A percentile compares a stretch with the other conserved stretches of the same genome.
These are phyloP conservation scores for Colletotrichum lentis DNA, from an alignment of 2,329 filamentous ascomycete species.

Conservation along the genomic window DNA sequence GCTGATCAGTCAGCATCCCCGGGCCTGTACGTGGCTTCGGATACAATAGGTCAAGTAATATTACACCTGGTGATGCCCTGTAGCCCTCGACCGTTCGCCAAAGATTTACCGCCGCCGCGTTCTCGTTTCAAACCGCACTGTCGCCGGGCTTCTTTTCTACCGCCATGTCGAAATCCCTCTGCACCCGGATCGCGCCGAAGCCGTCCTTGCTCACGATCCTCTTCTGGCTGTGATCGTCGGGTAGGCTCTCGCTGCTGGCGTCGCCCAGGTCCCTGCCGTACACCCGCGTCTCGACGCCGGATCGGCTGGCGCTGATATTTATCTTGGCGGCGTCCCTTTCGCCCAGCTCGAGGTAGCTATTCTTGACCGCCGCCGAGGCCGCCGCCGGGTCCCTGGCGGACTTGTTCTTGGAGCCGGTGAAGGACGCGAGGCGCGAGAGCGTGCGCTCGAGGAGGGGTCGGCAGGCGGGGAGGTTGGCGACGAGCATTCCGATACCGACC, in stretches of 20 bases:
- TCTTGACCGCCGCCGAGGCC: constrained; percentile 19
- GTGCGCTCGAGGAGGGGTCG: constrained; percentile 31
- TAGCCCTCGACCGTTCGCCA: not conserved
- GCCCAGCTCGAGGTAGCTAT: constrained; percentile 32
- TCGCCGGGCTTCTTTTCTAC: constrained; percentile 25
- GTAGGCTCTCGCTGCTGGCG: constrained; percentile 27
- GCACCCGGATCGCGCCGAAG: constrained; percentile 28
- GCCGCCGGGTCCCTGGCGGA: constrained; percentile 23
- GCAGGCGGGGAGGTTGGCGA: constrained; percentile 33
- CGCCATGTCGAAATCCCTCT: constrained; percentile 27
- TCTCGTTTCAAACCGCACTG: not conserved
- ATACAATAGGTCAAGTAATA: not conserved
- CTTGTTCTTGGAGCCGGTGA: constrained; percentile 31
- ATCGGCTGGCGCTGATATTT: not conserved
- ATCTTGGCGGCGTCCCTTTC: constrained; percentile 28
- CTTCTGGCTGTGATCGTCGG: constrained; percentile 33
- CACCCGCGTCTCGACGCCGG: constrained; percentile 29
- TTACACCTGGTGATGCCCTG: not conserved
- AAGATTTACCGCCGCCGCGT: too few species aligned
- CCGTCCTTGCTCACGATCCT: constrained; percentile 18
- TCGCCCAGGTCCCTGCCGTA: constrained; percentile 31
- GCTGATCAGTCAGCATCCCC: not conserved
- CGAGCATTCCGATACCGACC: constrained; percentile 35
- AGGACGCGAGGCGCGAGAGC: constrained; percentile 29
- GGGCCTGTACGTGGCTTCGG: not conserved